Conservation (phyloP, 1,284 basidiomycete genomes). For the Tilletiaria anomala region DNA sequence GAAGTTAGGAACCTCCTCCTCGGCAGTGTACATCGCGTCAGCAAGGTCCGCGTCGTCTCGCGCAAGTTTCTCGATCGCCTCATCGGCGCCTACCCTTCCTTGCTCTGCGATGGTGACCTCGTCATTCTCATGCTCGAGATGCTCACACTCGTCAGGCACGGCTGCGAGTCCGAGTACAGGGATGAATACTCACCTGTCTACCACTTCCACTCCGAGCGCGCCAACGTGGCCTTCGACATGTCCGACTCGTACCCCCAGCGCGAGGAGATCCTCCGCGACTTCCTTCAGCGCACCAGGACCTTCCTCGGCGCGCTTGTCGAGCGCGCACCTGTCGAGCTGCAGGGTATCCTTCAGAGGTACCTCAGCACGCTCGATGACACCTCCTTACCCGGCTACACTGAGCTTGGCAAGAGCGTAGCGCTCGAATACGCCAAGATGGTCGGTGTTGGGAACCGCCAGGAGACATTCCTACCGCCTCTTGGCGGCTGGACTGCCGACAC, state of each 20-base stretch:
- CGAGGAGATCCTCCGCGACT: constrained; percentile 63
- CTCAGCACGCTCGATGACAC: constrained; percentile 20
- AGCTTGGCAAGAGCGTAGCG: constrained; percentile 33
- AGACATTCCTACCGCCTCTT: constrained; percentile 26
- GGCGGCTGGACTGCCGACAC: constrained; percentile 39
- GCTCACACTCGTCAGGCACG: constrained; percentile 69
- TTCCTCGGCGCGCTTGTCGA: constrained; percentile 78
- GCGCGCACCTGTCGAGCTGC: constrained; percentile 78
- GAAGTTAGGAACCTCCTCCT: constrained; percentile 67
- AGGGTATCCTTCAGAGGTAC: constrained; percentile 67
- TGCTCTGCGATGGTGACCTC: constrained; percentile 77
- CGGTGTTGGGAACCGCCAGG: constrained; percentile 17
- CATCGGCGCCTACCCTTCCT: constrained; percentile 79
- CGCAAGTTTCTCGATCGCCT: constrained; percentile 68
- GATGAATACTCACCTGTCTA: constrained; percentile 89
- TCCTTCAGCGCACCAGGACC: constrained; percentile 57
- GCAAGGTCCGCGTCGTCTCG: constrained; percentile 66
- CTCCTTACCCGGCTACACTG: constrained; percentile 13
- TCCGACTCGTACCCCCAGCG: constrained; percentile 76
- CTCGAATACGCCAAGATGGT: constrained; percentile 30
- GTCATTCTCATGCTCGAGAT: constrained; percentile 68
- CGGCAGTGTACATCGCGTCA: constrained; percentile 65
- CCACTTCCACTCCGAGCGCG: constrained; percentile 64
- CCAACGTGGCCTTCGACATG: constrained; percentile 59
- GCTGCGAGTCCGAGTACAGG: constrained; percentile 76